phyloP scores from a whole-genome alignment of 2,329 filamentous ascomycete genomes.

The Trichophyton rubrum region DNA sequence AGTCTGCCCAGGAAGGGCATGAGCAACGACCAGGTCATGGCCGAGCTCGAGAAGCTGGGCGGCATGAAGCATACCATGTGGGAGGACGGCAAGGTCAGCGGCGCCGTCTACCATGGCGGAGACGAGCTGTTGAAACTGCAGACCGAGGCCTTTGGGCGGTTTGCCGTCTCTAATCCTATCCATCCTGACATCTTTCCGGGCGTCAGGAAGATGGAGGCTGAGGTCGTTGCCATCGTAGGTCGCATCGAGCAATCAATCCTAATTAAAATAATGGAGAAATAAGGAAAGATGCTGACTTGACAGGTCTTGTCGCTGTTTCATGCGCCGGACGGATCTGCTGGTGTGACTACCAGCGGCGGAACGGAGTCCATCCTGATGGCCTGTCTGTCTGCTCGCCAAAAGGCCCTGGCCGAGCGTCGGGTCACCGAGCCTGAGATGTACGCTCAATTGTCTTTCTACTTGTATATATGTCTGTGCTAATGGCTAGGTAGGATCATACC shows the following conservation, averaged over 20 bases:
- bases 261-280: too few relatives aligned
- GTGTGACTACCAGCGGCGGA: slow-evolving; percentile 81
- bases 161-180: slow-evolving; percentile 91
- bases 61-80: slow-evolving; percentile 88
- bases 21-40: slow-evolving; percentile 62
- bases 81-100: slow-evolving; percentile 91
- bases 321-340: slow-evolving; percentile 70
- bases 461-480: neutral
- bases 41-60: slow-evolving; percentile 65
- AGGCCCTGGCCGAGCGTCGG: slow-evolving; percentile 71
- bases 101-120: slow-evolving; percentile 92
- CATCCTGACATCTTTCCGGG: slow-evolving; percentile 97
- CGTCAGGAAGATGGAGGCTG: slow-evolving; percentile 97
- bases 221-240: slow-evolving; percentile 83
- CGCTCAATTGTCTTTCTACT: slow-evolving; percentile 18
- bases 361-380: slow-evolving; percentile 97
- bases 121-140: slow-evolving; percentile 70
- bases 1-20: slow-evolving; percentile 73
- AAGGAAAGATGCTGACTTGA: neutral
- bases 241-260: too few relatives aligned
- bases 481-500: slow-evolving; percentile 60
- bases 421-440: slow-evolving; percentile 92
- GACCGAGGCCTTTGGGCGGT: slow-evolving; percentile 83
- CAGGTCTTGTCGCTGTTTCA: slow-evolving; percentile 69
- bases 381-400: slow-evolving; percentile 77